Evolutionary conservation across 768 basidiomycete species (phyloP), one percentile per base, ranked within the genome.

Genomic region (Collybia nuda): DNA sequence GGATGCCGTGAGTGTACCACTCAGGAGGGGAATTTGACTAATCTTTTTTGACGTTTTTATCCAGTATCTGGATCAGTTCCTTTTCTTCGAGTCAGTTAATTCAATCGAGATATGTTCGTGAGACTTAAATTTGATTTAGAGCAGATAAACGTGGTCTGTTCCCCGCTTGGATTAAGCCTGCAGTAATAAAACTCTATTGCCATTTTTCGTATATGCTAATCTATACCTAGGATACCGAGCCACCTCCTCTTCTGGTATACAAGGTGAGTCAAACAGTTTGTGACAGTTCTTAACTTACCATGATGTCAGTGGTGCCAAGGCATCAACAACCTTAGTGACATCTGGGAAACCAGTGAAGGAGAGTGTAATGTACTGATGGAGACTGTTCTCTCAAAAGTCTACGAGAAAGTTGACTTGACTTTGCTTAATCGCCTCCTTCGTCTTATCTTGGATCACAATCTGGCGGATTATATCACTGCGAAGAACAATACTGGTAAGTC

Each of bases 281-380:
- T 50, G 47, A 22, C 24, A 35, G 36, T 44, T n/a, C 47, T 24
- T 46, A 45, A 21, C 43, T 51, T 8, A 36, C 15, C 35, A 24
- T 40, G 14, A 49, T 36, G 41, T 19, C 50, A 76, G 79, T 98
- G 96, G 96, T 96, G 94, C 63, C 96, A 98, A 72, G 97, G 97
- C 37, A 95, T 98, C 78, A 98, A 98, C 73, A 99, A 99, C 68
- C 68, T 98, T 66, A 94, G 90, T 2, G 96, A 99, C 52, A 85
- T 99, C 36, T 99, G 97, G 97, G 97, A 98, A 72, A 98, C 95
- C 0, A 82, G 85, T 52, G 95, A 99, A 61, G 97, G 97, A 55
- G 96, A 98, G 73, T 98, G 94, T 70, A 90, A 93, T 60, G 97
- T 98, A 39, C 79, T 99, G 75, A 98, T 98, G 95, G 97, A 99